These are phyloP conservation scores for Talaromyces sp. DNA, from an alignment of 2,329 filamentous ascomycete genomes.

Conservation along the genomic window DNA sequence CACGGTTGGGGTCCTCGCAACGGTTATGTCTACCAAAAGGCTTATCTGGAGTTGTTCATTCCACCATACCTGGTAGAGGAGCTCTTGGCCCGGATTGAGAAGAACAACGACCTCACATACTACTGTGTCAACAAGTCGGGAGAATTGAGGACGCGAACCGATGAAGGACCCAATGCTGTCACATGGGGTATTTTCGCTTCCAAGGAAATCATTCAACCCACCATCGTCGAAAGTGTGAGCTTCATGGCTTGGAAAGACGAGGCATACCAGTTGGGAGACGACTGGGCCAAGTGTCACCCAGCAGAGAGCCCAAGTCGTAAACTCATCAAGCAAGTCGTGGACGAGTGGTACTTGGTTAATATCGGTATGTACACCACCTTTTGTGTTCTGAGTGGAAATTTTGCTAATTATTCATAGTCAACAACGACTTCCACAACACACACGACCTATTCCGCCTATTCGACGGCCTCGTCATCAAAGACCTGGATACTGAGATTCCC, in stretches of 20 bases:
- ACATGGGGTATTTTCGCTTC: slow-evolving; percentile 99
- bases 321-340: slow-evolving; percentile 77
- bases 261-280: slow-evolving; percentile 83
- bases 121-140: slow-evolving; percentile 86
- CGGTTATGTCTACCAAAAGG: slow-evolving; percentile 97
- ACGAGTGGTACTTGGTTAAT: slow-evolving; percentile 89
- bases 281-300: slow-evolving; percentile 91
- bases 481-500: slow-evolving; percentile 28
- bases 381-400: slow-evolving; percentile 2
- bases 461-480: slow-evolving; percentile 56
- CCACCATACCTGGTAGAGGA: slow-evolving; percentile 73
- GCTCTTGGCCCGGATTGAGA: slow-evolving; percentile 71
- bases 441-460: slow-evolving; percentile 82
- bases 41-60: slow-evolving; percentile 88
- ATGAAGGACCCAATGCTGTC: slow-evolving; percentile 86
- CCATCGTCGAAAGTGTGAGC: slow-evolving; percentile 96
- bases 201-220: slow-evolving; percentile 98
- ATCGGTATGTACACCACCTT: slow-evolving; percentile 62
- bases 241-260: slow-evolving; percentile 99
- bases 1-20: slow-evolving; percentile 94
- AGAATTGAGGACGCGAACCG: slow-evolving; percentile 76
- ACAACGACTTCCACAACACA: slow-evolving; percentile 92
- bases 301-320: slow-evolving; percentile 69
- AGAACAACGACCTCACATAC: slow-evolving; percentile 79
- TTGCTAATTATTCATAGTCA: slow-evolving; percentile 55